Percentiles rank a stretch among this genome's conserved stretches.
phyloP scores from a whole-genome alignment of 345 rosid genomes.

The Gossypium longicalyx region DNA sequence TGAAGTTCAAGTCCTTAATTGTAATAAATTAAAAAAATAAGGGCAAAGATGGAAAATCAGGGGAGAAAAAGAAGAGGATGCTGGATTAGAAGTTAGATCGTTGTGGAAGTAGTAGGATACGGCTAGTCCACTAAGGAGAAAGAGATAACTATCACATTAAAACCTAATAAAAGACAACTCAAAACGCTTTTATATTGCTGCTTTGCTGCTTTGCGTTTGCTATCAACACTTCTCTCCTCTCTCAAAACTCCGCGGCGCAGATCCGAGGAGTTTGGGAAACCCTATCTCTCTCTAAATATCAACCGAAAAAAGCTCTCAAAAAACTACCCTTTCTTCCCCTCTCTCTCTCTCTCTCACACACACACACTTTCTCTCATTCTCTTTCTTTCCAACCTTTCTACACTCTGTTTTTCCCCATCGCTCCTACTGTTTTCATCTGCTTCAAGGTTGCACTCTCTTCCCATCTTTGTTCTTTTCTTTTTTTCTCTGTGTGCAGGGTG shows the following conservation, averaged over 20 bases:
- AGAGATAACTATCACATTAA: neutral
- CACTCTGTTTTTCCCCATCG: conserved; percentile 15
- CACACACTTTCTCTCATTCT: neutral
- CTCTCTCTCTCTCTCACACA: neutral
- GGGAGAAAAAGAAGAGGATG: neutral
- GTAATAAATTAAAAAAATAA: neutral
- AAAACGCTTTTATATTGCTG: neutral
- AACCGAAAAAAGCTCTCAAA: neutral
- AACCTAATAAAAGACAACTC: neutral
- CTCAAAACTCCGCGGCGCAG: conserved; percentile 72
- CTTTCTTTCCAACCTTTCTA: neutral
- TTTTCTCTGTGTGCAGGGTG: neutral
- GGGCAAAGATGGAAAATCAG: conserved; percentile 23
- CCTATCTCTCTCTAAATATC: conserved; percentile 19
- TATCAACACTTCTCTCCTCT: neutral
- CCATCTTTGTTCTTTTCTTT: neutral
- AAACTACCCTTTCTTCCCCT: conserved; percentile 2
- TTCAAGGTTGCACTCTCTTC: conserved; percentile 9
- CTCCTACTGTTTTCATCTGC: neutral
- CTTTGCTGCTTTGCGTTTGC: neutral
- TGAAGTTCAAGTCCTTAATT: neutral
- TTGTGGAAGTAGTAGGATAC: neutral
- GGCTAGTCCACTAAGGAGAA: too few species aligned
- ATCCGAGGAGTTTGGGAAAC: conserved; percentile 91
- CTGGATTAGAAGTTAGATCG: neutral